A percentile compares a stretch with the other conserved stretches of the same genome.
Conservation (phyloP, 805 yeast genomes). For the Candida namnaoensis region DNA sequence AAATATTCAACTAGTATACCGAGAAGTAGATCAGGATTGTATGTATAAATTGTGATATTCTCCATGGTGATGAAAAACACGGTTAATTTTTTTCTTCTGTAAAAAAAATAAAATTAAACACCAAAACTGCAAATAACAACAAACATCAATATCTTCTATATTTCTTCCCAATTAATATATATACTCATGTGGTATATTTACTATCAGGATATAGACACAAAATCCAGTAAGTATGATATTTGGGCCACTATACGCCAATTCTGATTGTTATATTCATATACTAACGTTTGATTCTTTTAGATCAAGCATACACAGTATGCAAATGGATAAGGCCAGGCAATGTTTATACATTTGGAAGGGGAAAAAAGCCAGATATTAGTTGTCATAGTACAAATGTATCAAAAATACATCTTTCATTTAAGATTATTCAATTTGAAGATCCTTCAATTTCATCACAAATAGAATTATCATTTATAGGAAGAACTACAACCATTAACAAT, state of each 20-base stretch:
- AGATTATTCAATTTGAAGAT: background rate
- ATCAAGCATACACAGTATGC: background rate
- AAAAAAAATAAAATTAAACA: no score
- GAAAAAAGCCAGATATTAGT: constrained; percentile 1
- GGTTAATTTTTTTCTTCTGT: no score
- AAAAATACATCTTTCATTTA: constrained; percentile 5
- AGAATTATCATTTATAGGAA: constrained; percentile 4
- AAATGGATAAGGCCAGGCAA: constrained; percentile 2
- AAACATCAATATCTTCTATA: no score
- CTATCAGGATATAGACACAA: constrained; percentile 1
- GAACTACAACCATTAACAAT: constrained; percentile 2
- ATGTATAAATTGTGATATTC: no score
- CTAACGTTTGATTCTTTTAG: no score
- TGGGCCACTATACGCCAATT: no score
- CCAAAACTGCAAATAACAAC: no score
- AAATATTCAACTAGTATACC: no score
- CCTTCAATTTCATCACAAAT: constrained; percentile 3
- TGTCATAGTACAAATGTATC: constrained; percentile 4
- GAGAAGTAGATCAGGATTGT: no score
- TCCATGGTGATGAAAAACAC: no score
- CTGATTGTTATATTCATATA: no score
- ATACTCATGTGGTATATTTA: constrained; percentile 7
- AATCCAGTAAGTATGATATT: background rate
- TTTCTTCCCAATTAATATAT: no score
- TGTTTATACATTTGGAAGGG: constrained; percentile 4